phyloP scores from a whole-genome alignment of 1,139 yeast genomes.

The Saccharomyces hybrid region DNA sequence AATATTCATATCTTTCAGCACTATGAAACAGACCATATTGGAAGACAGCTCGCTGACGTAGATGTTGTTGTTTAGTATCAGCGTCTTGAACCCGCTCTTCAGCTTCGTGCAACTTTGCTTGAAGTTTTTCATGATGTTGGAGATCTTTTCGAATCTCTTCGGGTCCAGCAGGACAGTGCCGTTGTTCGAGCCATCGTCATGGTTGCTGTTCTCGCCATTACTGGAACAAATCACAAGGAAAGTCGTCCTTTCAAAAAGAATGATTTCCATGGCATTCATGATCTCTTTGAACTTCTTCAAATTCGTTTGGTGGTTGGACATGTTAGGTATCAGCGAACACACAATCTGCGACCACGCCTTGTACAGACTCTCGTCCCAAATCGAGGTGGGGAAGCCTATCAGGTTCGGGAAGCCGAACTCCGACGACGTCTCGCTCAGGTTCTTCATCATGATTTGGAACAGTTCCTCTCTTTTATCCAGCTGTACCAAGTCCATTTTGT shows the following conservation, averaged over 20 bases:
- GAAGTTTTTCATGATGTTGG: conserved; percentile 88
- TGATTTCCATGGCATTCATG: conserved; percentile 83
- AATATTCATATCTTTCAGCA: conserved; percentile 28
- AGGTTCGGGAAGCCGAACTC: conserved; percentile 66
- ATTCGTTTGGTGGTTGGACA: conserved; percentile 70
- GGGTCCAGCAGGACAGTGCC: conserved; percentile 47
- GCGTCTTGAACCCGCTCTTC: conserved; percentile 65
- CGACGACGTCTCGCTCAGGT: conserved; percentile 66
- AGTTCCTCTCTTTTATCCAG: conserved; percentile 78
- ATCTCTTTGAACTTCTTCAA: conserved; percentile 66
- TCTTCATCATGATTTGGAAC: conserved; percentile 76
- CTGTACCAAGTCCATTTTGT: conserved; percentile 94
- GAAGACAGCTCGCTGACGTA: conserved; percentile 39
- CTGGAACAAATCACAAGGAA: conserved; percentile 84
- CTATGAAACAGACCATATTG: conserved; percentile 37
- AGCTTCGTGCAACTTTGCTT: conserved; percentile 88
- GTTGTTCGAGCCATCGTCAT: conserved; percentile 9
- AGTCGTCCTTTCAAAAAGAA: conserved; percentile 87
- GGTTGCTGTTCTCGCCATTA: conserved; percentile 31
- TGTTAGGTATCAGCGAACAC: conserved; percentile 89
- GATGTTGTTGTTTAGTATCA: conserved; percentile 65
- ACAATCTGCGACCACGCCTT: conserved; percentile 97
- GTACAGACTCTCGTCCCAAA: conserved; percentile 95
- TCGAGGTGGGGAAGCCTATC: conserved; percentile 90
- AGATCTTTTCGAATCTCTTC: conserved; percentile 86